phyloP scores from a whole-genome alignment of 495 filamentous ascomycete species.

The Hypoxylon trugodes region DNA sequence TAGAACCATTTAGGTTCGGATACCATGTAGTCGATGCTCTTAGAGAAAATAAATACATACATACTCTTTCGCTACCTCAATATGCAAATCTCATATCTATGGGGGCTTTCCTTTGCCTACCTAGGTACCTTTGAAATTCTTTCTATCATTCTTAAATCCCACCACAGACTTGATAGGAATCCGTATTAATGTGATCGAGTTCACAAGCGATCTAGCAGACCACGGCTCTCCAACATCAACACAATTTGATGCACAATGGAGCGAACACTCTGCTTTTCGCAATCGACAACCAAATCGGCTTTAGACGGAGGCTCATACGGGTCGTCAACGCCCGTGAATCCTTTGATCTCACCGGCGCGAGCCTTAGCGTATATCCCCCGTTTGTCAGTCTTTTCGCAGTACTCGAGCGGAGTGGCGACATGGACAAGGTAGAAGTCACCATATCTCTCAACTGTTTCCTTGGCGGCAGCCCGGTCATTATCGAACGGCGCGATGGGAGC shows the following conservation, averaged over 20 bases:
- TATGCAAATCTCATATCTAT: conserved; percentile 5
- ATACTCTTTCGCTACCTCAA: no score
- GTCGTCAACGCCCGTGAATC: conserved; percentile 98
- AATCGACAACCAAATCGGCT: conserved; percentile 84
- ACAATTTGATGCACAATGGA: conserved; percentile 97
- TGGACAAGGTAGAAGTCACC: conserved; percentile 95
- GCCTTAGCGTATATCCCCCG: conserved; percentile 88
- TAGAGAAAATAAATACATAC: no score
- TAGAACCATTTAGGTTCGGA: no score
- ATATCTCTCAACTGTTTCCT: conserved; percentile 84
- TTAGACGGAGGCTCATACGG: conserved; percentile 90
- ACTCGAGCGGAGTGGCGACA: conserved; percentile 89
- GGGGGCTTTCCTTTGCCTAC: neutral
- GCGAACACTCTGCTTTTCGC: conserved; percentile 84
- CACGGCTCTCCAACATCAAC: conserved; percentile 86
- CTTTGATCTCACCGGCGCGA: conserved; percentile 91
- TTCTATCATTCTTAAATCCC: neutral
- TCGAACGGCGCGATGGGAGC: conserved; percentile 98
- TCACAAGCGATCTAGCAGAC: conserved; percentile 73
- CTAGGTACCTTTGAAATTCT: conserved; percentile 12
- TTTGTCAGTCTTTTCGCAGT: conserved; percentile 95
- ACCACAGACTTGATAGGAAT: neutral
- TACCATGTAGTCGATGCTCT: neutral
- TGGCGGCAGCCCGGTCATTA: conserved; percentile 73
- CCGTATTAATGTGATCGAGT: neutral